Percentiles rank a stretch among this genome's conserved stretches.
phyloP scores from a whole-genome alignment of 176 grass and related monocot species.

The Paspalum vaginatum region DNA sequence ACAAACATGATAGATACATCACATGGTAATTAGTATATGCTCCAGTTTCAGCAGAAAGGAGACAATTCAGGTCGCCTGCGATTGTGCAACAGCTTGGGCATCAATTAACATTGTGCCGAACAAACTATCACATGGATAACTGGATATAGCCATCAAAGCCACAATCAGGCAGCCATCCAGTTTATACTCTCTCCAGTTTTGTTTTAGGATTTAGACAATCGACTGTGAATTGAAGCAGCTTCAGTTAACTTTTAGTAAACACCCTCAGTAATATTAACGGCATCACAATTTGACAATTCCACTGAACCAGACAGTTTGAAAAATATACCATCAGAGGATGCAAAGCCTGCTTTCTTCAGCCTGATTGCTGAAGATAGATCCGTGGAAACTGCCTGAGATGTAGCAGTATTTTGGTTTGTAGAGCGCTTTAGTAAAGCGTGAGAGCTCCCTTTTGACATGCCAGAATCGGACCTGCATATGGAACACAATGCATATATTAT shows the following conservation, averaged over 20 bases:
- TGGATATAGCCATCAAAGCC: neutral
- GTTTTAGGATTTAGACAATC: neutral
- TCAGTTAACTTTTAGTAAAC: neutral
- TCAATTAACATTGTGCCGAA: neutral
- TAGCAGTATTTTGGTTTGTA: conserved; percentile 34
- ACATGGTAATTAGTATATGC: neutral
- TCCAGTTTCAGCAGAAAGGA: neutral
- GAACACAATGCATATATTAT: conserved; percentile 28
- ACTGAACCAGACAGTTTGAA: neutral
- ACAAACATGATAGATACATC: neutral
- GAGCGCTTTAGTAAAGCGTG: conserved; percentile 54
- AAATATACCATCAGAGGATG: conserved; percentile 59
- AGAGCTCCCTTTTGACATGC: conserved; percentile 47
- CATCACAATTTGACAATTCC: neutral
- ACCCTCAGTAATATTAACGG: neutral
- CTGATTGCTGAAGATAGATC: conserved; percentile 47
- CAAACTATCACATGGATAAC: neutral
- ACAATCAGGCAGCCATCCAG: neutral
- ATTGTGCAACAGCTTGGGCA: neutral
- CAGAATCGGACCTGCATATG: conserved; percentile 52
- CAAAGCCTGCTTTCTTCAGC: conserved; percentile 54
- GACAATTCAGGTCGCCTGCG: neutral
- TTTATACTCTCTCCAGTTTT: neutral
- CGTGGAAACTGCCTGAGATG: conserved; percentile 32
- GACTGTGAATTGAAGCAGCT: neutral